Conservation (phyloP, 768 basidiomycete species). For the Butyriboletus loyo region DNA sequence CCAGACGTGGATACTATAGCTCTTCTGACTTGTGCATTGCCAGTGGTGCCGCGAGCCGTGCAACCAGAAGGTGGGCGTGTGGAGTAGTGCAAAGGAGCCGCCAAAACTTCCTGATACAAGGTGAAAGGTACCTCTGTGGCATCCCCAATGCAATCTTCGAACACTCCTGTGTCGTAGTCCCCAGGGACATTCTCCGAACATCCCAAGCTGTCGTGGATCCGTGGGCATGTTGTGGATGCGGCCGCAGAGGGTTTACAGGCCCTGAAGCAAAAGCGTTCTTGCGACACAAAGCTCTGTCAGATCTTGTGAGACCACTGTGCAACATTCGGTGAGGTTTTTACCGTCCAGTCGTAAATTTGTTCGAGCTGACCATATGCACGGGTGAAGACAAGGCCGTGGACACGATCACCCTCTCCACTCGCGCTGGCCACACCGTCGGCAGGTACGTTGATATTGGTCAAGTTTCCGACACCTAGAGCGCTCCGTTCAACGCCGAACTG, state of each 20-base stretch:
- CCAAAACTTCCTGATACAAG: conserved; percentile 59
- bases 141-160: conserved; percentile 54
- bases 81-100: conserved; percentile 55
- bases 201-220: conserved; percentile 55
- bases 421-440: conserved; percentile 56
- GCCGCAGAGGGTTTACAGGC: conserved; percentile 54
- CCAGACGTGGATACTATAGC: conserved; percentile 16
- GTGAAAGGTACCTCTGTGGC: conserved; percentile 55
- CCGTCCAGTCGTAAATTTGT: conserved; percentile 75
- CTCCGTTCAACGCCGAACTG: conserved; percentile 14
- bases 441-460: conserved; percentile 65
- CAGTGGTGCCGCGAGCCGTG: conserved; percentile 47
- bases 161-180: conserved; percentile 42
- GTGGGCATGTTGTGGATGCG: conserved; percentile 56
- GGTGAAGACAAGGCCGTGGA: conserved; percentile 72
- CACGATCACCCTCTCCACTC: conserved; percentile 55
- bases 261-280: conserved; percentile 66
- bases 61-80: conserved; percentile 62
- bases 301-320: conserved; percentile 9
- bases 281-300: conserved; percentile 58
- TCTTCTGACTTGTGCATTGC: conserved; percentile 39
- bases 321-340: conserved; percentile 21
- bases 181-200: conserved; percentile 64
- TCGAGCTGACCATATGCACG: conserved; percentile 56
- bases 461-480: conserved; percentile 58